Percentiles rank a stretch among this genome's conserved stretches.
These are phyloP conservation scores for Vanilla planifolia DNA, from an alignment of 106 monocot species.

Conservation along the genomic window DNA sequence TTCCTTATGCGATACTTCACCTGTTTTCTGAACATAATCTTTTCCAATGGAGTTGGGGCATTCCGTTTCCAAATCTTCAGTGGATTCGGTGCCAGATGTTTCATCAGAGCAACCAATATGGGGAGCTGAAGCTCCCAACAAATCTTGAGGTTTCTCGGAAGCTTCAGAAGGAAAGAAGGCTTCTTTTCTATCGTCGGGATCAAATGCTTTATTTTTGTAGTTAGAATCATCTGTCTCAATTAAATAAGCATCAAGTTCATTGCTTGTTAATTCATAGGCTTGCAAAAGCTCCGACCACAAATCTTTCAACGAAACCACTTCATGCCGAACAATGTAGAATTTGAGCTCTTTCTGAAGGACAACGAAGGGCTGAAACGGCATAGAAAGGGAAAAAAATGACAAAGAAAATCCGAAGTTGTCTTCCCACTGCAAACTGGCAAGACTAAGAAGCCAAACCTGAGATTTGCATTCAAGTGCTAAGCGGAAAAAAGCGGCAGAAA, in stretches of 20 bases:
- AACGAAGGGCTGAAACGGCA: slow-evolving; percentile 35
- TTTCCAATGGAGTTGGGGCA: background rate
- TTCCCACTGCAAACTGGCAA: background rate
- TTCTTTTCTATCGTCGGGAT: background rate
- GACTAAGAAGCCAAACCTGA: slow-evolving; percentile 29
- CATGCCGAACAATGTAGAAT: slow-evolving; percentile 38
- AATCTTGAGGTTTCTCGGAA: background rate
- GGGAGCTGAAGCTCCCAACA: background rate
- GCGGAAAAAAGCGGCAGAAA: slow-evolving; percentile 60
- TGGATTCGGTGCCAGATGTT: background rate
- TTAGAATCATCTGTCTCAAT: slow-evolving; percentile 8
- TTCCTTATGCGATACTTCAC: background rate
- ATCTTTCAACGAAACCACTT: background rate
- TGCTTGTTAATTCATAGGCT: slow-evolving; percentile 15
- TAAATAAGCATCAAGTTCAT: slow-evolving; percentile 3
- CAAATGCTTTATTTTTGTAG: background rate
- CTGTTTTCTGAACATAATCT: background rate
- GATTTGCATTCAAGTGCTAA: slow-evolving; percentile 70
- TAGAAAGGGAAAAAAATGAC: background rate
- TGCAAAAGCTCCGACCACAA: slow-evolving; percentile 29
- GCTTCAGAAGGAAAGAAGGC: slow-evolving; percentile 6
- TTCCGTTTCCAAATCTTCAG: background rate
- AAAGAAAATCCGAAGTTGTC: background rate
- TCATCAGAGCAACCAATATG: background rate
- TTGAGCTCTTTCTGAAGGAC: slow-evolving; percentile 49